Evolutionary conservation across 1,284 basidiomycete species (phyloP).

Genomic region (Irpex sp.): DNA sequence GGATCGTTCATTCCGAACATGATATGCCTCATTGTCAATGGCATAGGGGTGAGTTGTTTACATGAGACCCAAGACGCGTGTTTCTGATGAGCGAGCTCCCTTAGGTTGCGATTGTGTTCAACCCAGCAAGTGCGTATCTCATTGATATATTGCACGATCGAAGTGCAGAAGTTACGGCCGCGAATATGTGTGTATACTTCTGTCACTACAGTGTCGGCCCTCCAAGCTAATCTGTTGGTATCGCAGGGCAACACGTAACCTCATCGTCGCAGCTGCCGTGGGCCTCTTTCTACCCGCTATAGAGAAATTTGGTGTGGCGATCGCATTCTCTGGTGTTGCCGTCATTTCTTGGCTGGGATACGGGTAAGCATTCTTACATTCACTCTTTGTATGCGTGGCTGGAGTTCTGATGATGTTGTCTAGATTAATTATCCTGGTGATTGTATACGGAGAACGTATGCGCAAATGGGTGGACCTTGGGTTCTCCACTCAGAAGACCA

Average conservation of each 20-base stretch:
- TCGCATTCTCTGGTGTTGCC: constrained; percentile 46
- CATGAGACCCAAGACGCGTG: constrained; percentile 11
- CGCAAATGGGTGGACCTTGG: constrained; percentile 44
- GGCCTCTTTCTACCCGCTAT: constrained; percentile 48
- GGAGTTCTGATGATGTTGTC: constrained; percentile 18
- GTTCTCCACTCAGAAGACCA: constrained; percentile 27
- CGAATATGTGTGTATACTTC: constrained; percentile 36
- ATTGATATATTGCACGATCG: constrained; percentile 52
- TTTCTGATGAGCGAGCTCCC: neutral
- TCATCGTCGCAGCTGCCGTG: constrained; percentile 36
- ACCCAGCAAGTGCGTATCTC: constrained; percentile 50
- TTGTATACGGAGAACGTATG: constrained; percentile 44
- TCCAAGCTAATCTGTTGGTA: neutral
- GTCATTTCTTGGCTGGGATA: constrained; percentile 41
- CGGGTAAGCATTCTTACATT: constrained; percentile 29
- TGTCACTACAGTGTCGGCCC: constrained; percentile 8
- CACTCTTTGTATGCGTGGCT: neutral
- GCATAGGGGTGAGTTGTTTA: constrained; percentile 40
- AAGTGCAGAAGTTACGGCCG: constrained; percentile 52
- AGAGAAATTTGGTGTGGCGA: constrained; percentile 48
- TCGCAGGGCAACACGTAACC: constrained; percentile 38
- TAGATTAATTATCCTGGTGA: constrained; percentile 39
- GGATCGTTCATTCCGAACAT: constrained; percentile 39
- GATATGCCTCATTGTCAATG: constrained; percentile 44
- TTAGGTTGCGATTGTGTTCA: constrained; percentile 44